Conservation (phyloP, 805 yeast species). For the Candida hispaniensis region DNA sequence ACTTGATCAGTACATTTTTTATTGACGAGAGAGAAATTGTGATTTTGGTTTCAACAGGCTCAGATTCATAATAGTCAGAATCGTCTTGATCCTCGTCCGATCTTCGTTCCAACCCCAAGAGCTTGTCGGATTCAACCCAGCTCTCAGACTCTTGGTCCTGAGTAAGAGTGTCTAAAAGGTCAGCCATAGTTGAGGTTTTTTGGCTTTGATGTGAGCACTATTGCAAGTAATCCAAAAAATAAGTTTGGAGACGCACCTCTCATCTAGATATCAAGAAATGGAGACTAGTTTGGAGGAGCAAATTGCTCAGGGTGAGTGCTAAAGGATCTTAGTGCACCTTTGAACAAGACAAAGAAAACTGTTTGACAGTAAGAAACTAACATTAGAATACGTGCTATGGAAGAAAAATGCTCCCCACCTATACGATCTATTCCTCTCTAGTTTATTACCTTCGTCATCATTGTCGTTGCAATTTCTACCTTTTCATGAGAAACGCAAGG, state of each 20-base stretch:
- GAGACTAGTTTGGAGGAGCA: neutral
- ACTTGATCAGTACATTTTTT: constrained; percentile 4
- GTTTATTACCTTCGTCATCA: constrained; percentile 55
- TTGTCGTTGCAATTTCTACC: constrained; percentile 53
- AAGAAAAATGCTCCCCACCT: constrained; percentile 50
- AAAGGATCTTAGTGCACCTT: neutral
- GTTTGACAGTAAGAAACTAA: neutral
- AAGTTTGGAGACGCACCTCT: neutral
- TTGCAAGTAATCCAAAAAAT: neutral
- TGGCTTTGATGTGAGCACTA: neutral
- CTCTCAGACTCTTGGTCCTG: too few species aligned
- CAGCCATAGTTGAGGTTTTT: too few species aligned
- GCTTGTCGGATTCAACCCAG: too few species aligned
- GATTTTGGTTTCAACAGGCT: too few species aligned
- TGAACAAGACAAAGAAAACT: neutral
- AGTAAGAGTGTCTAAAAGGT: too few species aligned
- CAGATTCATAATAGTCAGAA: too few species aligned
- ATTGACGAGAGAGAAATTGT: constrained; percentile 7
- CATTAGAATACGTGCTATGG: constrained; percentile 41
- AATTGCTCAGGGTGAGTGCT: neutral
- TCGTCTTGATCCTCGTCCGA: too few species aligned
- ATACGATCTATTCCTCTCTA: constrained; percentile 43
- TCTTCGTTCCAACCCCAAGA: too few species aligned
- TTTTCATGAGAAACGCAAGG: too few species aligned
- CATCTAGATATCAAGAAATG: neutral